phyloP scores from a whole-genome alignment of 345 rosid species.

The Pelargonium nanum region DNA sequence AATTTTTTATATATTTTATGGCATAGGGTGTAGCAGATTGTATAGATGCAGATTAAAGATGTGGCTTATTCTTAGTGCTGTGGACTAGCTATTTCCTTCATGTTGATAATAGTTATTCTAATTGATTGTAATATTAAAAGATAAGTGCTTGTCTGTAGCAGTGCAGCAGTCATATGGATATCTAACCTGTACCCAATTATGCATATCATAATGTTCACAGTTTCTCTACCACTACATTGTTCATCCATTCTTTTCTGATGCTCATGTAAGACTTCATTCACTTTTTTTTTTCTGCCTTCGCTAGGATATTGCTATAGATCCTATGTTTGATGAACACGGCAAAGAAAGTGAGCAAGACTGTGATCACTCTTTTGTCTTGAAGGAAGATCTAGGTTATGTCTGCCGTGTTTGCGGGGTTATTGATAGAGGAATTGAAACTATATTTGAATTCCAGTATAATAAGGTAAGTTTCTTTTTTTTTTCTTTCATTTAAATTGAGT shows the following conservation, averaged over 20 bases:
- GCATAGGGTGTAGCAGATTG: too few relatives aligned
- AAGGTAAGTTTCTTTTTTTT: constrained; percentile 39
- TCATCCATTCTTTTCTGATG: background rate
- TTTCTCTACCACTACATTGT: too few relatives aligned
- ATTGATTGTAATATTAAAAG: too few relatives aligned
- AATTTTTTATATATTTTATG: too few relatives aligned
- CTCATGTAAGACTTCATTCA: too few relatives aligned
- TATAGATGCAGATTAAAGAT: too few relatives aligned
- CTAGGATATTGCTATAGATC: constrained; percentile 42
- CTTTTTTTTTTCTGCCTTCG: background rate
- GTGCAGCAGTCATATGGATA: too few relatives aligned
- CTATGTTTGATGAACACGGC: constrained; percentile 26
- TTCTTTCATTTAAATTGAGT: background rate
- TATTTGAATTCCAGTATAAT: constrained; percentile 63
- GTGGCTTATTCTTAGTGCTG: too few relatives aligned
- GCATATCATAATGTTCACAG: background rate
- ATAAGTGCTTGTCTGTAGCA: too few relatives aligned
- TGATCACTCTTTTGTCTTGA: constrained; percentile 67
- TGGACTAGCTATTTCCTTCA: too few relatives aligned
- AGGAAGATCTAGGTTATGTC: constrained; percentile 89
- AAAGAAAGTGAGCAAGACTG: constrained; percentile 50
- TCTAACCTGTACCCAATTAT: background rate
- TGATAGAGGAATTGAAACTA: constrained; percentile 55
- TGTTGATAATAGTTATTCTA: too few relatives aligned
- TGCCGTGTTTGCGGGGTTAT: constrained; percentile 84